These are phyloP conservation scores for Metarhizium robertsii DNA, from an alignment of 2,329 filamentous ascomycete genomes.

Conservation along the genomic window DNA sequence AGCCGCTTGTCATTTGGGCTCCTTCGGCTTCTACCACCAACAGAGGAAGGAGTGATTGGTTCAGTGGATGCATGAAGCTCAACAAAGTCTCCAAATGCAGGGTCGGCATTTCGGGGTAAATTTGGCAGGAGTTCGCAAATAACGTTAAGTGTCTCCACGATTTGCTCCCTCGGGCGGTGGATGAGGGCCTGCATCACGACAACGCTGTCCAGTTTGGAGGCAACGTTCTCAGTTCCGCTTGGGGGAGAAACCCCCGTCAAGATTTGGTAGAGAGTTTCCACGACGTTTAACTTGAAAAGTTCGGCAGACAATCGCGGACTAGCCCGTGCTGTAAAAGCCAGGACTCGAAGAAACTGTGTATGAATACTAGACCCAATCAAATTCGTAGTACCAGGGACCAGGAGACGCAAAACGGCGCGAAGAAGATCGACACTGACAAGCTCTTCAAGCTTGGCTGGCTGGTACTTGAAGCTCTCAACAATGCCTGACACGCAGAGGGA, in stretches of 20 bases:
- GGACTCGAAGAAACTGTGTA: constrained; percentile 86
- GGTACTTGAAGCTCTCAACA: constrained; percentile 92
- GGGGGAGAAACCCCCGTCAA: constrained; percentile 92
- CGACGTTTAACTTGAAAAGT: constrained; percentile 90
- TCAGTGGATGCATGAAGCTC: constrained; percentile 30
- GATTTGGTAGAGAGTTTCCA: constrained; percentile 96
- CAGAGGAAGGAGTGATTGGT: constrained; percentile 28
- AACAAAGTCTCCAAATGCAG: constrained; percentile 32
- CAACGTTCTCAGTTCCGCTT: constrained; percentile 64
- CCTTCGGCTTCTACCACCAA: constrained; percentile 17
- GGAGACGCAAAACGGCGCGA: constrained; percentile 71
- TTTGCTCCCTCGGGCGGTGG: constrained; percentile 88
- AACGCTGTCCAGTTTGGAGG: constrained; percentile 85
- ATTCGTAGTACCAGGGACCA: constrained; percentile 91
- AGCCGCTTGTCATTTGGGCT: constrained; percentile 71
- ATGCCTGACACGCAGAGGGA: constrained; percentile 93
- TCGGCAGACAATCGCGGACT: constrained; percentile 83
- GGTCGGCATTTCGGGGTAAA: constrained; percentile 47
- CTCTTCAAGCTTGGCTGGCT: constrained; percentile 81
- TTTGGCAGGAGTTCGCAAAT: constrained; percentile 88
- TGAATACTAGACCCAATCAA: constrained; percentile 90
- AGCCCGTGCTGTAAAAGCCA: constrained; percentile 82
- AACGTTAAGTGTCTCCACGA: constrained; percentile 94
- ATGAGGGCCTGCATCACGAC: constrained; percentile 98
- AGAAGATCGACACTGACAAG: constrained; percentile 83